Conservation (phyloP, 1,284 basidiomycete species). For the Inonotus obliquus region DNA sequence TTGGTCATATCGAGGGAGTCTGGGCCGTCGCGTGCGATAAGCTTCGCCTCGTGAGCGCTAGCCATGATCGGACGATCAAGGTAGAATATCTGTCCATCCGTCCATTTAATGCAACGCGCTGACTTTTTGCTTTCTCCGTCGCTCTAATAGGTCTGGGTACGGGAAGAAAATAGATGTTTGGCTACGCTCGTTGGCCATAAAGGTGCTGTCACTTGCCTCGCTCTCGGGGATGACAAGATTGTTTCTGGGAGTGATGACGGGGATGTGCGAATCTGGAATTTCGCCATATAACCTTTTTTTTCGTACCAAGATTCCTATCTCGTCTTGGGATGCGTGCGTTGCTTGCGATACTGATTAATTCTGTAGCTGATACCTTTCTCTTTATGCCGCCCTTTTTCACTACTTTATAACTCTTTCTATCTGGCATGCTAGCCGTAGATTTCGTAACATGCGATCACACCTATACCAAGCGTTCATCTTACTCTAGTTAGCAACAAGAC, state of each 20-base stretch:
- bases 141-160: slow-evolving; percentile 90
- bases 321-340: too few species aligned
- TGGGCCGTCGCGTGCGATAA: slow-evolving; percentile 95
- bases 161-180: slow-evolving; percentile 84
- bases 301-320: background rate
- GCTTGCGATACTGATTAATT: background rate
- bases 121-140: slow-evolving; percentile 14
- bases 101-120: slow-evolving; percentile 9
- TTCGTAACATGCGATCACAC: too few species aligned
- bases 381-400: too few species aligned
- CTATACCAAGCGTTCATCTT: too few species aligned
- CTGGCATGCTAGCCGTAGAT: too few species aligned
- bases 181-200: slow-evolving; percentile 93
- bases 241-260: slow-evolving; percentile 92
- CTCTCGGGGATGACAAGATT: slow-evolving; percentile 92
- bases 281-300: slow-evolving; percentile 36
- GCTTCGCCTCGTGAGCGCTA: slow-evolving; percentile 86
- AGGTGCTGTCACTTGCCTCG: slow-evolving; percentile 89
- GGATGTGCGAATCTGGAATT: slow-evolving; percentile 79
- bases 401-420: too few species aligned
- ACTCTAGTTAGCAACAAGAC: too few species aligned
- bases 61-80: slow-evolving; percentile 92
- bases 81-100: slow-evolving; percentile 35
- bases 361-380: too few species aligned
- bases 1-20: slow-evolving; percentile 96